phyloP scores from a whole-genome alignment of 495 filamentous ascomycete species.

The Rhypophila decipiens region DNA sequence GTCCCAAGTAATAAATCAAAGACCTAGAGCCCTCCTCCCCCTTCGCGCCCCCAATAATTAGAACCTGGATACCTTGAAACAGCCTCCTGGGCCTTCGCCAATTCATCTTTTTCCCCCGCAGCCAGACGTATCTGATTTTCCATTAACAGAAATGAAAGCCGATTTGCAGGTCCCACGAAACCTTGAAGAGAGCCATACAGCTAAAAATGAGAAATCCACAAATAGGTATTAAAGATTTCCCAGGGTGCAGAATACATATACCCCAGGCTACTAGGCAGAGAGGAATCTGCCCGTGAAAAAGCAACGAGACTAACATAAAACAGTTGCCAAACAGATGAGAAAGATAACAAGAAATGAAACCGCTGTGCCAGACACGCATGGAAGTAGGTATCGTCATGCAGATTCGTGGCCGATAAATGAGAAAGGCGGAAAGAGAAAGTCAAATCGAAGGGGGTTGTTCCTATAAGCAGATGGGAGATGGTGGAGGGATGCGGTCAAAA shows the following conservation, averaged over 20 bases:
- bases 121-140: conserved; percentile 12
- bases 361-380: conserved; percentile 50
- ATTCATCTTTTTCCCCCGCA: conserved; percentile 33
- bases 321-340: conserved; percentile 10
- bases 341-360: conserved; percentile 26
- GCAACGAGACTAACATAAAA: conserved; percentile 8
- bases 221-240: conserved; percentile 29
- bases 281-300: conserved; percentile 12
- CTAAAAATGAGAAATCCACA: conserved; percentile 16
- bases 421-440: conserved; percentile 5
- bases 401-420: conserved; percentile 39
- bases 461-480: conserved; percentile 22
- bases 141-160: conserved; percentile 1
- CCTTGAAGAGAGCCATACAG: conserved; percentile 1
- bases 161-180: conserved; percentile 20
- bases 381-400: conserved; percentile 46
- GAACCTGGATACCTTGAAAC: conserved; percentile 33
- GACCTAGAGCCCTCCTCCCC: not conserved
- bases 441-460: conserved; percentile 9
- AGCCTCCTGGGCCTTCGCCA: conserved; percentile 43
- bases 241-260: conserved; percentile 12
- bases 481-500: conserved; percentile 13
- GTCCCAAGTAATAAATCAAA: too few species aligned
- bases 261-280: conserved; percentile 13
- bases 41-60: conserved; percentile 19